Evolutionary conservation across 1,284 basidiomycete species (phyloP), one percentile per base, ranked within the genome.

Genomic region (Uromyces viciae-fabae): DNA sequence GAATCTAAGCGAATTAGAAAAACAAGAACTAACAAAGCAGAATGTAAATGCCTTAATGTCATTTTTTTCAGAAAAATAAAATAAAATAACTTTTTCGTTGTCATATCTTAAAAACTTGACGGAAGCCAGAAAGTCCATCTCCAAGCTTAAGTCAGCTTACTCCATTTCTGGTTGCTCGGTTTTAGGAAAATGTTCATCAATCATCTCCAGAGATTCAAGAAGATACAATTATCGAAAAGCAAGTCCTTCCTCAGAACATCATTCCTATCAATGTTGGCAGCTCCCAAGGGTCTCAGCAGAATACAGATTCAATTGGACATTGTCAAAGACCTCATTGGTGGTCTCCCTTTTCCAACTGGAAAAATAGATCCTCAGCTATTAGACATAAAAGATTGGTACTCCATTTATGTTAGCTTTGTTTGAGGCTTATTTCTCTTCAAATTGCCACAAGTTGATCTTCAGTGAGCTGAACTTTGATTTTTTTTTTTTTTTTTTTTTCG

Each of bases 1-100:
- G 71, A 52, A 73, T 33, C 28, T 73, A 33, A 58, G 31, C 43
- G 31, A 58, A 2, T 28, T 73, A 49, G 71, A 73, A 73, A 73
- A 73, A 54, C 71, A 73, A 73, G 33, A 33, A 36, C 31, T 19
- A 33, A 36, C 28, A 7, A 43, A 68, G 19, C 5, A 25, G 40
- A 40, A 36, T 19, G 25, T 68, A 11, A n/a, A n/a, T n/a, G 25
- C 52, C 11, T 31, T 46, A 49, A n/a, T 31, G 14, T n/a, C 71
- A n/a, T 3, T 28, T 49, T 25, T 31, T 54, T 7, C 28, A 54
- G 8, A 8, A 38, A 8, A 19, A 11, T 40, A 19, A 4, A 40
- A 69, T 22, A 1, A 3, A 7, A 46, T n/a, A 7, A 5, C 11
- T 25, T 46, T 8, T 22, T n/a, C 46, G 46, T 49, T 49, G 46